Conservation (phyloP, 2,329 filamentous ascomycete species). For the Alternaria postmessia region DNA sequence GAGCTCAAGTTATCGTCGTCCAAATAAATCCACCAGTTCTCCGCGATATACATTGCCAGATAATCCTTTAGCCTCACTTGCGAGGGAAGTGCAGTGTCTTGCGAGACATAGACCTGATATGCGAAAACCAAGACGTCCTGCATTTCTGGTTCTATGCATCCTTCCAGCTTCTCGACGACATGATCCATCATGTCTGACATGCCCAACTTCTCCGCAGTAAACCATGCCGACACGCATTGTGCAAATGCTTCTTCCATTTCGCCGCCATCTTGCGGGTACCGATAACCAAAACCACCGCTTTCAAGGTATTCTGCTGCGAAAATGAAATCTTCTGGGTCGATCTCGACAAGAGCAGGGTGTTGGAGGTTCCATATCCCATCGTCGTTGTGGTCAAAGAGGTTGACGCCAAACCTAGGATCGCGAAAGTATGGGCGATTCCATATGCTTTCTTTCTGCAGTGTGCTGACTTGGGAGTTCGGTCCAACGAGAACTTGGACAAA, state of each 20-base stretch:
- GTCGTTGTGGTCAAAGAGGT: constrained; percentile 20
- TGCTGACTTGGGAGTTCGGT: constrained; percentile 16
- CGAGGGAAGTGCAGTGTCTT: background rate
- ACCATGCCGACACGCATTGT: constrained; percentile 36
- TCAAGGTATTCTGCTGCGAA: constrained; percentile 37
- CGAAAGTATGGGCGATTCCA: constrained; percentile 29
- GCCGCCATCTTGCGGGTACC: constrained; percentile 19
- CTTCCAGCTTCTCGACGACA: constrained; percentile 32
- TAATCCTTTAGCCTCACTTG: constrained; percentile 21
- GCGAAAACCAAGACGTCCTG: constrained; percentile 27
- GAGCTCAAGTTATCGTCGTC: constrained; percentile 13
- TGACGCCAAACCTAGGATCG: constrained; percentile 12
- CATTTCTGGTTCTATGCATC: constrained; percentile 2
- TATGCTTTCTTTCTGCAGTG: constrained; percentile 19
- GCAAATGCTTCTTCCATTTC: constrained; percentile 20
- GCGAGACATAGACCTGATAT: constrained; percentile 21
- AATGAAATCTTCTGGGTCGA: constrained; percentile 33
- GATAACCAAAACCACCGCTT: constrained; percentile 31
- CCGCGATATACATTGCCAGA: constrained; percentile 29
- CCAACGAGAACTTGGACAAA: constrained; percentile 36
- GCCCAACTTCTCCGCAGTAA: constrained; percentile 24
- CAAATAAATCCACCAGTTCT: constrained; percentile 28
- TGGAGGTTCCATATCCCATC: constrained; percentile 26
- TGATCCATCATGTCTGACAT: constrained; percentile 40
- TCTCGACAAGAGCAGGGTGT: constrained; percentile 23